Evolutionary conservation across 2,329 filamentous ascomycete species (phyloP), one percentile per base, ranked within the genome.

Genomic region (Talaromyces funiculosus): DNA sequence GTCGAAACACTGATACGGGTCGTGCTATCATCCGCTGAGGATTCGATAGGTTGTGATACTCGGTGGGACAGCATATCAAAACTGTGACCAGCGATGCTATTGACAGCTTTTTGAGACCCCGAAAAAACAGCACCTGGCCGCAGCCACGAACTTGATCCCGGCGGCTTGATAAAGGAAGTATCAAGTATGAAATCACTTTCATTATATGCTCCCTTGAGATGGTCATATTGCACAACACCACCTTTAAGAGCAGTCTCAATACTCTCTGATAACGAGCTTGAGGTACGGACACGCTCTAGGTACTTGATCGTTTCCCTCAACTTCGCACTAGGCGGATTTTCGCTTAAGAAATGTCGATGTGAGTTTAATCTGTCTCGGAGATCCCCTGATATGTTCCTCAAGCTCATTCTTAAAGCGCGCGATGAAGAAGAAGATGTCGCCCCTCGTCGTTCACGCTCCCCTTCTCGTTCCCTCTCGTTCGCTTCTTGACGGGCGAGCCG

Each of bases 221-320:
- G 80, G 63, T 84, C 82, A 61, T 81, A 79, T 22, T 73, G 77
- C 20, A 81, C 74, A 59, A 86, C 79, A 12, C 81, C 81, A 26
- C 79, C 78, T 29, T 81, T 81, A 4, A 81, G 78, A 14, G 82
- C 83, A 18, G 76, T 77, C 37, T 76, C 77, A 18, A 84, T 71
- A 62, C 81, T 81, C 63, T 86, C 83, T 62, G 84, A 80, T 56
- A 81, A 77, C 12, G 77, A 79, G 59, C 71, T 77, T 31, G 80
- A 83, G 58, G 78, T 77, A 16, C 84, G 82, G 63, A 88, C 74
- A 57, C 80, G 78, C 59, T 84, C 81, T 16, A 88, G 78, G 69
- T 88, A 88, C 66, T 79, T 81, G 66, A 88, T 82, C 1, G 83
- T 81, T 64, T 83, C 81, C 67, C 85, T 83, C 56, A 88, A 69